Evolutionary conservation across 2,329 filamentous ascomycete genomes (phyloP).

Genomic region (Colletotrichum sojae): DNA sequence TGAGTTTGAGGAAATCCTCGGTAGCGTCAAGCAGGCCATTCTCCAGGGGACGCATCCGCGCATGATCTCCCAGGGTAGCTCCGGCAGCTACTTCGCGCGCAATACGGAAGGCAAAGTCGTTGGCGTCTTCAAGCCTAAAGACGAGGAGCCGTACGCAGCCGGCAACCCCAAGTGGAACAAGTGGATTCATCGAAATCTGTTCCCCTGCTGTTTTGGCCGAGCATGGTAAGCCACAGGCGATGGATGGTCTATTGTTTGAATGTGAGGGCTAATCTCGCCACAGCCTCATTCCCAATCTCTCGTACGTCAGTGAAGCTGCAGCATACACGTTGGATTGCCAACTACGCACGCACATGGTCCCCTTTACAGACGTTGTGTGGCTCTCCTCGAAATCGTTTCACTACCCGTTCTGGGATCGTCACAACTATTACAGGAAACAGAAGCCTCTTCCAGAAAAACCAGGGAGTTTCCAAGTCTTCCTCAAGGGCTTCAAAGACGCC

Average conservation of each 20-base stretch:
- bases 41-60: constrained; percentile 92
- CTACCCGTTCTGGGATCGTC: constrained; percentile 97
- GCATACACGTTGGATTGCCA: constrained; percentile 95
- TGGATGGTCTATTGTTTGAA: neutral
- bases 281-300: constrained; percentile 93
- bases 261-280: constrained; percentile 30
- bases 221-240: constrained; percentile 75
- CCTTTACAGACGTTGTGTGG: constrained; percentile 95
- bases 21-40: constrained; percentile 92
- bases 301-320: constrained; percentile 97
- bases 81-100: constrained; percentile 96
- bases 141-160: constrained; percentile 97
- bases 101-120: constrained; percentile 94
- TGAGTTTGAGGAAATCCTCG: constrained; percentile 90
- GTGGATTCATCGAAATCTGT: constrained; percentile 98
- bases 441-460: constrained; percentile 90
- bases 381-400: constrained; percentile 97
- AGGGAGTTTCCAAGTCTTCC: constrained; percentile 96
- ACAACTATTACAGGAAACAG: constrained; percentile 88
- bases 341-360: constrained; percentile 90
- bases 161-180: constrained; percentile 99
- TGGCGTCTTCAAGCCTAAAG: constrained; percentile 98
- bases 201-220: constrained; percentile 96
- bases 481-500: constrained; percentile 97
- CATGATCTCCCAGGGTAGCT: constrained; percentile 97